Conservation (phyloP, 2,329 filamentous ascomycete genomes). For the Paecilomyces niveus region DNA sequence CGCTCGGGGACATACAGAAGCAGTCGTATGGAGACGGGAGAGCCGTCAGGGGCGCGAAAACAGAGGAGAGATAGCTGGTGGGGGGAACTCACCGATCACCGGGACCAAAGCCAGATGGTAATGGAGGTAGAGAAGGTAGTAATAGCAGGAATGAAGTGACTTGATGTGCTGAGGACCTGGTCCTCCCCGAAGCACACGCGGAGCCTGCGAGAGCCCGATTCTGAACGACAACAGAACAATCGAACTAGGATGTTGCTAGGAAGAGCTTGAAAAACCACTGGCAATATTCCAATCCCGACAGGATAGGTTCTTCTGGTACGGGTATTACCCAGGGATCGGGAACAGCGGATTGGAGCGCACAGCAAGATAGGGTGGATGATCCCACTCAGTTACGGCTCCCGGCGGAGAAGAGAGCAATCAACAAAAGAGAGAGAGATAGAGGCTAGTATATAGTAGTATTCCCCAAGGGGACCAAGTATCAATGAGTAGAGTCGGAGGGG, state of each 20-base stretch:
- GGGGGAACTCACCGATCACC: neutral
- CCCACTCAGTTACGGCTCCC: neutral
- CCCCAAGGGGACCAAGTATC: neutral
- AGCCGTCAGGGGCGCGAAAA: neutral
- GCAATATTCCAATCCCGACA: neutral
- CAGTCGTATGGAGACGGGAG: neutral
- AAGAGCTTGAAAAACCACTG: neutral
- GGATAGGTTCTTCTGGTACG: too few relatives aligned
- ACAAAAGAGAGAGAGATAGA: too few relatives aligned
- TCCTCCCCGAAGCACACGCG: neutral
- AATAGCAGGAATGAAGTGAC: conserved; percentile 2
- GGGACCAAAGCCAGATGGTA: neutral
- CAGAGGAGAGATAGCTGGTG: neutral
- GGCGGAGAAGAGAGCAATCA: neutral
- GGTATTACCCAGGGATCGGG: too few relatives aligned
- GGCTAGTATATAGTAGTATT: neutral
- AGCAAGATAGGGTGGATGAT: neutral
- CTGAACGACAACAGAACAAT: neutral
- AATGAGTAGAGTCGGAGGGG: neutral
- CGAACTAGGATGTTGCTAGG: neutral
- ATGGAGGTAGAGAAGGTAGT: conserved; percentile 9
- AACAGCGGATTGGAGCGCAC: neutral
- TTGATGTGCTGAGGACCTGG: neutral
- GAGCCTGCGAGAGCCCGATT: neutral
- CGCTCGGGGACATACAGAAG: neutral